Evolutionary conservation across 352 stramenopile genomes (phyloP).

Genomic region (Pythium plurisporium): DNA sequence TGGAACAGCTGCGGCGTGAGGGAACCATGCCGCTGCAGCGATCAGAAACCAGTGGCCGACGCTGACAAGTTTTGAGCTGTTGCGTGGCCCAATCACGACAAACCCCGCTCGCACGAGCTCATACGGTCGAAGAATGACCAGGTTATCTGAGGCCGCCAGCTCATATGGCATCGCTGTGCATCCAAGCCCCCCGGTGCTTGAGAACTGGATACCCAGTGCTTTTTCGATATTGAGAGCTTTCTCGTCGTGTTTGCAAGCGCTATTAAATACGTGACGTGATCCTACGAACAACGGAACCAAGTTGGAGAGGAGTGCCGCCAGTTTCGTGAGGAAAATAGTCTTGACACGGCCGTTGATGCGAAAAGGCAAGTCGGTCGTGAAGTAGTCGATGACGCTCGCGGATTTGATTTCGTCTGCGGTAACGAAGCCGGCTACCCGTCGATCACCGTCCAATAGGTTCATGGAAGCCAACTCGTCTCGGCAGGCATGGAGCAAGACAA

Average conservation of each 20-base stretch:
- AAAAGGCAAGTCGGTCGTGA: constrained; percentile 14
- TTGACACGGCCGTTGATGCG: constrained; percentile 14
- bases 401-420: constrained; percentile 11
- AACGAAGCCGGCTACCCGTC: constrained; percentile 5
- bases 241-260: neutral
- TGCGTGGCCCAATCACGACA: neutral
- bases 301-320: constrained; percentile 11
- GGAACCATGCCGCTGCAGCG: neutral
- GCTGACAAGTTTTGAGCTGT: neutral
- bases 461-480: neutral
- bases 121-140: neutral
- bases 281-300: constrained; percentile 2
- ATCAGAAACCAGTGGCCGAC: neutral
- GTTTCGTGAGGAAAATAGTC: constrained; percentile 7
- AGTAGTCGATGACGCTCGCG: neutral
- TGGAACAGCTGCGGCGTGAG: neutral
- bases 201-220: neutral
- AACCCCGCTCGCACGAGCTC: neutral
- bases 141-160: neutral
- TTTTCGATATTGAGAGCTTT: neutral
- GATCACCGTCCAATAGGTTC: constrained; percentile 1
- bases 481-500: constrained; percentile 16
- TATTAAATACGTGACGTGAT: neutral
- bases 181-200: neutral
- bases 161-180: neutral